phyloP scores from a whole-genome alignment of 2,329 filamentous ascomycete genomes.

The Phialemoniopsis sp. region DNA sequence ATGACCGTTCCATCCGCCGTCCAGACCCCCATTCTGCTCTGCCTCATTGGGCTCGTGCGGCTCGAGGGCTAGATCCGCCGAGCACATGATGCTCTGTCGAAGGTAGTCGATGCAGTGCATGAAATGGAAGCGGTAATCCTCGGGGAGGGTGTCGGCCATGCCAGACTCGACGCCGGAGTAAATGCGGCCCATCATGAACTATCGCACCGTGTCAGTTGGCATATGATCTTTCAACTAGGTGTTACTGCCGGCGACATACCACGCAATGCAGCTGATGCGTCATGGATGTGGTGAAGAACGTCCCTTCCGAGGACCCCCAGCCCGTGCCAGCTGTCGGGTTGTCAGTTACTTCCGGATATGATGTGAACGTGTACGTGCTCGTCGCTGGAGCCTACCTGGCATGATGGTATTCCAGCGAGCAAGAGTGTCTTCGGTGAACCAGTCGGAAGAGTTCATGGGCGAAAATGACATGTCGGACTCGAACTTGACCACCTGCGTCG shows the following conservation, averaged over 20 bases:
- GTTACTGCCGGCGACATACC: constrained; percentile 13
- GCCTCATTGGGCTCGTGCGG: constrained; percentile 29
- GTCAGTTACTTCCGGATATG: background rate
- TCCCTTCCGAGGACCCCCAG: constrained; percentile 24
- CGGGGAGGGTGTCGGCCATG: constrained; percentile 11
- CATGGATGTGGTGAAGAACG: constrained; percentile 33
- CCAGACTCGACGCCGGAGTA: constrained; percentile 17
- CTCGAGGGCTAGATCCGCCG: constrained; percentile 28
- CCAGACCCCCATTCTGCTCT: constrained; percentile 26
- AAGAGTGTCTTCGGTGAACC: constrained; percentile 28
- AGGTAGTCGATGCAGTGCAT: constrained; percentile 37
- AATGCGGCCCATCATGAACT: constrained; percentile 29
- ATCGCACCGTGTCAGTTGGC: no score
- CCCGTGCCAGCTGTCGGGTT: constrained; percentile 21
- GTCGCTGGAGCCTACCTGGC: constrained; percentile 24
- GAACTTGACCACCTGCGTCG: constrained; percentile 29
- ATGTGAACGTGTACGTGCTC: constrained; percentile 5
- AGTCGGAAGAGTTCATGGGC: constrained; percentile 30
- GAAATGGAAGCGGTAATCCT: constrained; percentile 27
- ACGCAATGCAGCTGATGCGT: constrained; percentile 36
- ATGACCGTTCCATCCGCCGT: constrained; percentile 34
- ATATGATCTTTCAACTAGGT: no score
- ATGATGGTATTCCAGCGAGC: constrained; percentile 32
- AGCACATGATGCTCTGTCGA: constrained; percentile 33
- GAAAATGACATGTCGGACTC: constrained; percentile 31